Evolutionary conservation across 768 basidiomycete genomes (phyloP).

Genomic region (Hericium coralloides): DNA sequence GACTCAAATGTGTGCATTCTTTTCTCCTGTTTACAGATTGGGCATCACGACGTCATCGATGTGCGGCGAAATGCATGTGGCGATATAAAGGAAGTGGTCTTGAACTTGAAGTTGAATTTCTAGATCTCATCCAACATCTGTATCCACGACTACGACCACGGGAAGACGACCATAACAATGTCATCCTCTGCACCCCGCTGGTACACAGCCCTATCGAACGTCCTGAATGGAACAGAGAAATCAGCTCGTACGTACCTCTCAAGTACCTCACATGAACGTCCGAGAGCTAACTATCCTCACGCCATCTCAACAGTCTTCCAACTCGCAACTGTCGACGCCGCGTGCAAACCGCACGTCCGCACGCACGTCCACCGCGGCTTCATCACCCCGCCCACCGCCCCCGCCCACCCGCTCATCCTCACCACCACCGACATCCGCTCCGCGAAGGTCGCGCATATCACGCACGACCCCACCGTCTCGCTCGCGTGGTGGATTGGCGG

Average conservation of each 20-base stretch:
- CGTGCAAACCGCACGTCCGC: constrained; percentile 49
- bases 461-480: constrained; percentile 42
- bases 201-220: constrained; percentile 18
- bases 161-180: too few species aligned
- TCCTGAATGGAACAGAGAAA: constrained; percentile 17
- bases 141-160: too few species aligned
- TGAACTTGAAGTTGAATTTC: too few species aligned
- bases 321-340: constrained; percentile 45
- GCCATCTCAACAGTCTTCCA: constrained; percentile 39
- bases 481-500: constrained; percentile 68
- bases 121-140: too few species aligned
- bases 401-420: constrained; percentile 51
- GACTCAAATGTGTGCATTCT: too few species aligned
- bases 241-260: constrained; percentile 13
- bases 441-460: constrained; percentile 56
- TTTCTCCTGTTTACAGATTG: too few species aligned
- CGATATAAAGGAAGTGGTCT: too few species aligned
- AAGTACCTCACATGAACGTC: not conserved
- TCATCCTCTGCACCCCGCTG: constrained; percentile 16
- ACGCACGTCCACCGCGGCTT: constrained; percentile 55
- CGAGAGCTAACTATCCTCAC: not conserved
- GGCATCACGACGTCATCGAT: too few species aligned
- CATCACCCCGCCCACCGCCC: constrained; percentile 32
- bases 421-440: constrained; percentile 66
- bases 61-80: too few species aligned